These are phyloP conservation scores for Leccinum subgranulosum DNA, from an alignment of 768 basidiomycete species.

Conservation along the genomic window DNA sequence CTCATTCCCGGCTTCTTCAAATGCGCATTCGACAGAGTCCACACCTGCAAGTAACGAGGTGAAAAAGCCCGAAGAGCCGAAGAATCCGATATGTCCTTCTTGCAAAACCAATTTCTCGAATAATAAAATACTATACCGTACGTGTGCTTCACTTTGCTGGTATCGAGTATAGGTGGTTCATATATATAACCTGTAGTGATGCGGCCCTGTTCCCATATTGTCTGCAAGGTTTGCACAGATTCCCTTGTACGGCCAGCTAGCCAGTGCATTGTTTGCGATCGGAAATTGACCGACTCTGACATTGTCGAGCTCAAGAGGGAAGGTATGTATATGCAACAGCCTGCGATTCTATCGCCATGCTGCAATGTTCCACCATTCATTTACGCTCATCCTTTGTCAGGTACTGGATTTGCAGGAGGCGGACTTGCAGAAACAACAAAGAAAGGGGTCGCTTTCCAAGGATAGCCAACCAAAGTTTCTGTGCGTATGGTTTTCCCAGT, in stretches of 20 bases:
- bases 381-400: conserved; percentile 34
- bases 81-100: conserved; percentile 76
- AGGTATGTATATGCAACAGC: conserved; percentile 49
- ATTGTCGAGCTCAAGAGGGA: conserved; percentile 85
- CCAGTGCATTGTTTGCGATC: conserved; percentile 89
- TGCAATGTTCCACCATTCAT: neutral
- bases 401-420: conserved; percentile 94
- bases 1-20: conserved; percentile 44
- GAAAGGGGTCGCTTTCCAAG: conserved; percentile 83
- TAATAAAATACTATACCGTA: conserved; percentile 66
- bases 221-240: conserved; percentile 89
- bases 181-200: conserved; percentile 46
- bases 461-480: conserved; percentile 36
- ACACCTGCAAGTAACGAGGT: conserved; percentile 34
- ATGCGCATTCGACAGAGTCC: conserved; percentile 37
- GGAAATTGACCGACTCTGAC: conserved; percentile 58
- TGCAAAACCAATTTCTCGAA: conserved; percentile 87
- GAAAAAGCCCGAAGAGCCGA: conserved; percentile 50
- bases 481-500: conserved; percentile 1
- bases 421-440: conserved; percentile 87
- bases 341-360: neutral
- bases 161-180: neutral
- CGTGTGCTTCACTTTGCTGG: conserved; percentile 24
- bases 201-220: conserved; percentile 87
- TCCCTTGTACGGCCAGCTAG: conserved; percentile 74